A percentile compares a stretch with the other conserved stretches of the same genome.
Evolutionary conservation across 495 filamentous ascomycete genomes (phyloP).

Genomic region (Geopyxis carbonaria): DNA sequence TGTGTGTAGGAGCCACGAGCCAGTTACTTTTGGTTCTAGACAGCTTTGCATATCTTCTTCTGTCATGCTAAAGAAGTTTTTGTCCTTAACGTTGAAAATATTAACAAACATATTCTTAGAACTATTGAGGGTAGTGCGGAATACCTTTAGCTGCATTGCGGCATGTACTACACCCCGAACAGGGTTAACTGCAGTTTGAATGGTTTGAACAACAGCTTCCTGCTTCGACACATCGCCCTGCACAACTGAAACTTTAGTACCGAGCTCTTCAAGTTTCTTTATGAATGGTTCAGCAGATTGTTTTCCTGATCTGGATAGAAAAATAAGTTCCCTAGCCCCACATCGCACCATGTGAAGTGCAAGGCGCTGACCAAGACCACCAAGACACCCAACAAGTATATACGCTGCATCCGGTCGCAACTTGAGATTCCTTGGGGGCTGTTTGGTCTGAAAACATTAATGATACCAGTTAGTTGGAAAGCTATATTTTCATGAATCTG

Average conservation of each 20-base stretch:
- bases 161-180: conserved; percentile 39
- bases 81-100: too few species aligned
- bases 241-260: too few species aligned
- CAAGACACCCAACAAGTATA: conserved; percentile 45
- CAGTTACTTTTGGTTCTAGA: conserved; percentile 38
- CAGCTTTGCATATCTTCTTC: conserved; percentile 32
- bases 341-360: conserved; percentile 41
- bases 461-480: too few species aligned
- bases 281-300: conserved; percentile 1
- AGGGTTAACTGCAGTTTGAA: too few species aligned
- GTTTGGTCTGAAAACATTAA: too few species aligned
- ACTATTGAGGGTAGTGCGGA: too few species aligned
- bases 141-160: conserved; percentile 26
- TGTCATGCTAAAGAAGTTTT: conserved; percentile 39
- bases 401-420: conserved; percentile 39
- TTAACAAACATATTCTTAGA: too few species aligned
- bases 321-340: conserved; percentile 40
- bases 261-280: too few species aligned
- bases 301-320: conserved; percentile 39
- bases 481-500: too few species aligned
- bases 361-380: conserved; percentile 45
- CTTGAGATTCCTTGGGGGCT: too few species aligned
- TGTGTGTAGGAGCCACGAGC: conserved; percentile 42
- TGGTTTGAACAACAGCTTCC: too few species aligned
- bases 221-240: too few species aligned